Evolutionary conservation across 2,329 filamentous ascomycete species (phyloP).

Genomic region (Colletotrichum orbiculare): DNA sequence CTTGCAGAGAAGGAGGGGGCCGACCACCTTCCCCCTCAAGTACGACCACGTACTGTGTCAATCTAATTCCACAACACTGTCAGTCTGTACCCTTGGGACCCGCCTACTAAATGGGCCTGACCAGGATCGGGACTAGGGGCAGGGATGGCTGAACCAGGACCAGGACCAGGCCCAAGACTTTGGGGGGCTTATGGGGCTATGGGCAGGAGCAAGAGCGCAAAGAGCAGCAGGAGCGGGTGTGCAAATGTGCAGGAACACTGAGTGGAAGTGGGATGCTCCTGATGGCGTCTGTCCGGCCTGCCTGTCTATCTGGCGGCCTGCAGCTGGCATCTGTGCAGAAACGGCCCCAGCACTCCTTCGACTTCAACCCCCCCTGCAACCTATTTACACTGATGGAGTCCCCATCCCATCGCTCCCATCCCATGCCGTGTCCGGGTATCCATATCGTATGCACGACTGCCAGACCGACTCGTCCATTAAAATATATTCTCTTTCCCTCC

Average conservation of each 20-base stretch:
- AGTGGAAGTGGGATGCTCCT: slow-evolving; percentile 11
- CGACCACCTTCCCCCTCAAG: slow-evolving; percentile 26
- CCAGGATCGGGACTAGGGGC: slow-evolving; percentile 10
- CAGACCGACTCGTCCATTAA: slow-evolving; percentile 34
- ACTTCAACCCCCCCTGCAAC: slow-evolving; percentile 12
- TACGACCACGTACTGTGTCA: slow-evolving; percentile 13
- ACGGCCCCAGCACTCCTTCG: slow-evolving; percentile 11
- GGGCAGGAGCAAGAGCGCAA: slow-evolving; percentile 20
- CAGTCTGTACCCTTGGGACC: slow-evolving; percentile 27
- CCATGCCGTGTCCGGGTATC: slow-evolving; percentile 5
- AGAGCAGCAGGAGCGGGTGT: slow-evolving; percentile 11
- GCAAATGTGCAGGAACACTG: slow-evolving; percentile 18
- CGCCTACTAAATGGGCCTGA: slow-evolving; percentile 8
- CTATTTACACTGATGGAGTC: slow-evolving; percentile 35
- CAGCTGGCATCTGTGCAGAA: slow-evolving; percentile 31
- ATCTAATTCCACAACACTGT: slow-evolving; percentile 1
- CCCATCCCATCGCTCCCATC: slow-evolving; percentile 13
- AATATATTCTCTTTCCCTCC: slow-evolving; percentile 34
- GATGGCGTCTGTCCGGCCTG: slow-evolving; percentile 21
- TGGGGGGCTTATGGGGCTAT: not conserved
- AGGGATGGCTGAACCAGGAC: not conserved
- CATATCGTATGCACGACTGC: slow-evolving; percentile 24
- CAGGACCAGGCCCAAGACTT: slow-evolving; percentile 4
- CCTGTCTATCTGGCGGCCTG: slow-evolving; percentile 30
- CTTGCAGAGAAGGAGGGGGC: slow-evolving; percentile 14